Evolutionary conservation across 768 basidiomycete species (phyloP).

Genomic region (Pisolithus orientalis): DNA sequence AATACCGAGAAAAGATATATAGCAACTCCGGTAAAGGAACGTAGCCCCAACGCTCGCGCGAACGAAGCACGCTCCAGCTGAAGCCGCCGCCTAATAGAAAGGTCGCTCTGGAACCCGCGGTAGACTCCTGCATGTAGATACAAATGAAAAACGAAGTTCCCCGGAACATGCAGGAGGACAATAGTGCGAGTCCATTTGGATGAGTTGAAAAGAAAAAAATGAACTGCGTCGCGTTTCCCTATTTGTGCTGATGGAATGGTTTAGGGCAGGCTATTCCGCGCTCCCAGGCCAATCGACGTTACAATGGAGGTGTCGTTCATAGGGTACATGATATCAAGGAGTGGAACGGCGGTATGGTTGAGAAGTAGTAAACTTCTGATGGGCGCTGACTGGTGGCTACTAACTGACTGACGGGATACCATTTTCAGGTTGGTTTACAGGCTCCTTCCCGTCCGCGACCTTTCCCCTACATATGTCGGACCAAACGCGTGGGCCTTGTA

Average conservation of each 20-base stretch:
- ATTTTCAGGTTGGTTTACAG: no score
- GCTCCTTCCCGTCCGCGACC: no score
- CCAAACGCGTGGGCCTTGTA: no score
- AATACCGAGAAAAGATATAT: slow-evolving; percentile 6
- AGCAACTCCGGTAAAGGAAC: slow-evolving; percentile 31
- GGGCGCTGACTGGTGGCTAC: no score
- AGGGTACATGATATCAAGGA: no score
- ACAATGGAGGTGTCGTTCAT: no score
- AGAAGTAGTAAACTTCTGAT: no score
- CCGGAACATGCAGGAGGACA: slow-evolving; percentile 25
- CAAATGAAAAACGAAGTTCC: not conserved
- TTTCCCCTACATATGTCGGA: no score
- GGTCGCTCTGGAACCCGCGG: slow-evolving; percentile 28
- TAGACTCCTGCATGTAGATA: slow-evolving; percentile 27
- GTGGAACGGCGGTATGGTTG: no score
- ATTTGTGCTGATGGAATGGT: not conserved
- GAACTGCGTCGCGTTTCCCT: not conserved
- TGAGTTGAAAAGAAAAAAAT: slow-evolving; percentile 15
- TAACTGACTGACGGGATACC: no score
- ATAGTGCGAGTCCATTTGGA: slow-evolving; percentile 30
- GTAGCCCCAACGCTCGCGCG: slow-evolving; percentile 14
- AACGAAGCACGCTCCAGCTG: slow-evolving; percentile 23
- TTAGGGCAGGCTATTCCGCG: not conserved
- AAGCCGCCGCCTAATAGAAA: slow-evolving; percentile 10
- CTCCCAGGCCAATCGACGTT: no score